phyloP scores from a whole-genome alignment of 805 yeast genomes.

The Lachancea thermotolerans region DNA sequence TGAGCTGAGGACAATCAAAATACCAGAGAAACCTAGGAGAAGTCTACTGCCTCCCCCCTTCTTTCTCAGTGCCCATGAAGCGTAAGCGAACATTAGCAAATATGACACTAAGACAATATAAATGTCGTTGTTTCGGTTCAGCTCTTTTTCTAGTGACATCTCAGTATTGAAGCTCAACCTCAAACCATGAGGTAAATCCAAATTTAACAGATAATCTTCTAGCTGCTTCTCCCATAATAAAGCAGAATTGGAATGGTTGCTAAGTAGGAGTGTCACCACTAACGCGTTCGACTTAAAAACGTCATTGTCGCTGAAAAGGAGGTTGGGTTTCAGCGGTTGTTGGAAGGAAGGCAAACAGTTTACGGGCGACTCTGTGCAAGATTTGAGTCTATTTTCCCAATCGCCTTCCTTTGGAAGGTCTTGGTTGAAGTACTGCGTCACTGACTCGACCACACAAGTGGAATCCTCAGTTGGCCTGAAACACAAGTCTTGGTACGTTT shows the following conservation, averaged over 20 bases:
- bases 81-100: constrained; percentile 79
- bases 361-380: constrained; percentile 77
- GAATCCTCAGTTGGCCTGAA: constrained; percentile 73
- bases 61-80: constrained; percentile 60
- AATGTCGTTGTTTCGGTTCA: constrained; percentile 74
- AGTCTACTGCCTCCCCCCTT: constrained; percentile 47
- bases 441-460: constrained; percentile 76
- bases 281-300: constrained; percentile 63
- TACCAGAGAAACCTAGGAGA: constrained; percentile 77
- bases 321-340: constrained; percentile 72
- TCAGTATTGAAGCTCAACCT: constrained; percentile 74
- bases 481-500: constrained; percentile 59
- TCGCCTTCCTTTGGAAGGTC: constrained; percentile 37
- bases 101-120: constrained; percentile 68
- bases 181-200: constrained; percentile 54
- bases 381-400: constrained; percentile 51
- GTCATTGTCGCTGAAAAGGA: constrained; percentile 60
- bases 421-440: constrained; percentile 82
- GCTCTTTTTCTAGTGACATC: constrained; percentile 74
- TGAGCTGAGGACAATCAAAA: constrained; percentile 70
- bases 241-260: constrained; percentile 43
- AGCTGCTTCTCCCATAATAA: constrained; percentile 64
- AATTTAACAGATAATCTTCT: constrained; percentile 44
- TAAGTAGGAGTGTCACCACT: constrained; percentile 64
- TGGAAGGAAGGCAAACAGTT: constrained; percentile 85